phyloP scores from a whole-genome alignment of 2,329 filamentous ascomycete species.

The Trichoderma polysporum region DNA sequence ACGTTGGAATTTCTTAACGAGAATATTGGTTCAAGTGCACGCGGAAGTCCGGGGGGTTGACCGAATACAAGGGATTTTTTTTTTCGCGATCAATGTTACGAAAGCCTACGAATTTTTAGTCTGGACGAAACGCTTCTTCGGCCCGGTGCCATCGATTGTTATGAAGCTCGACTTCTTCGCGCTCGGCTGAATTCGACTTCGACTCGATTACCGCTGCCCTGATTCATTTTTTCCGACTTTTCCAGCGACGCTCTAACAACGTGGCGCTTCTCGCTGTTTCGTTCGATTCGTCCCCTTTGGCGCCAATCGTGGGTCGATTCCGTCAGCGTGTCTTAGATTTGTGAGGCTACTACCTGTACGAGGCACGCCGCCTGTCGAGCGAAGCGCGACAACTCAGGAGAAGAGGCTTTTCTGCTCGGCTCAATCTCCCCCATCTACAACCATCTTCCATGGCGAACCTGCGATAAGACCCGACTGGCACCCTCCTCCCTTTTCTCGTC shows the following conservation, averaged over 20 bases:
- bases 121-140: neutral
- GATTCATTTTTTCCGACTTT: neutral
- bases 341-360: neutral
- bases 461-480: conserved; percentile 17
- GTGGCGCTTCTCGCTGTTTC: neutral
- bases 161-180: neutral
- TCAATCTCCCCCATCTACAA: neutral
- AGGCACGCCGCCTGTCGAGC: neutral
- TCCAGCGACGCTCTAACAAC: neutral
- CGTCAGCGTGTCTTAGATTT: conserved; percentile 1
- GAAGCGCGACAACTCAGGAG: neutral
- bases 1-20: neutral
- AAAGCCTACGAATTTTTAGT: neutral
- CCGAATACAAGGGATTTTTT: neutral
- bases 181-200: neutral
- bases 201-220: neutral
- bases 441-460: conserved; percentile 18
- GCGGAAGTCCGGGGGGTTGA: neutral
- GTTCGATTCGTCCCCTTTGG: neutral
- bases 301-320: neutral
- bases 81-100: neutral
- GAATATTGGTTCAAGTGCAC: neutral
- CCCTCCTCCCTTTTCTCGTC: conserved; percentile 14
- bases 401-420: neutral
- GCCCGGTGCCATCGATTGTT: neutral